phyloP scores from a whole-genome alignment of 129 eudicot species.

The Scalesia atractyloides region DNA sequence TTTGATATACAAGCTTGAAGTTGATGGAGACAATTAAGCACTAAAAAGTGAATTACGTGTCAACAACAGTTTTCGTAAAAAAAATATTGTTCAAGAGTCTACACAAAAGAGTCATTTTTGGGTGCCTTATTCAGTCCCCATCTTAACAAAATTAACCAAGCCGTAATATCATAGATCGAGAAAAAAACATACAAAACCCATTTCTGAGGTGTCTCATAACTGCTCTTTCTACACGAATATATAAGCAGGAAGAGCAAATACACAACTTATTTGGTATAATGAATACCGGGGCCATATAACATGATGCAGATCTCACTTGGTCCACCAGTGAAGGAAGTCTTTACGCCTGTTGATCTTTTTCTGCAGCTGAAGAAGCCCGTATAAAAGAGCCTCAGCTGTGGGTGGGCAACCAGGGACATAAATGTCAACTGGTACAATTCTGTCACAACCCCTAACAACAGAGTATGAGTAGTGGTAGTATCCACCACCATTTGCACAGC shows the following conservation, averaged over 20 bases:
- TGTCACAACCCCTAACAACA: constrained; percentile 86
- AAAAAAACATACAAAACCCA: constrained; percentile 4
- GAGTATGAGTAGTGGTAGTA: constrained; percentile 94
- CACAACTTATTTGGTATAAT: constrained; percentile 25
- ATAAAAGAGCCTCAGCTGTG: constrained; percentile 86
- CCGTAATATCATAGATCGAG: background rate
- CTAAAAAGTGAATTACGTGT: background rate
- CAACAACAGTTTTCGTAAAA: constrained; percentile 14
- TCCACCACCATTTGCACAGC: constrained; percentile 98
- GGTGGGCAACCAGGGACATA: constrained; percentile 97
- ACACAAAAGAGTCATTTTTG: constrained; percentile 6
- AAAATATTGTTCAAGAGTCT: background rate
- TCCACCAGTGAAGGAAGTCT: constrained; percentile 94
- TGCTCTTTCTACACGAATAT: constrained; percentile 1
- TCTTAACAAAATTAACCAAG: constrained; percentile 23
- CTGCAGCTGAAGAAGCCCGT: constrained; percentile 87
- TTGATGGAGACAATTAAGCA: background rate
- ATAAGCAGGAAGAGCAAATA: constrained; percentile 21
- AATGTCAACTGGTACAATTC: constrained; percentile 88
- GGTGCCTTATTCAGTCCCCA: constrained; percentile 33
- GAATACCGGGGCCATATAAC: background rate
- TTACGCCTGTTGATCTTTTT: constrained; percentile 95
- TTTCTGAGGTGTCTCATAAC: constrained; percentile 12
- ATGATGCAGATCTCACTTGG: constrained; percentile 47
- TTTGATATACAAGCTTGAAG: too few species aligned